Evolutionary conservation across 495 filamentous ascomycete genomes (phyloP).

Genomic region (Lepraria neglecta): DNA sequence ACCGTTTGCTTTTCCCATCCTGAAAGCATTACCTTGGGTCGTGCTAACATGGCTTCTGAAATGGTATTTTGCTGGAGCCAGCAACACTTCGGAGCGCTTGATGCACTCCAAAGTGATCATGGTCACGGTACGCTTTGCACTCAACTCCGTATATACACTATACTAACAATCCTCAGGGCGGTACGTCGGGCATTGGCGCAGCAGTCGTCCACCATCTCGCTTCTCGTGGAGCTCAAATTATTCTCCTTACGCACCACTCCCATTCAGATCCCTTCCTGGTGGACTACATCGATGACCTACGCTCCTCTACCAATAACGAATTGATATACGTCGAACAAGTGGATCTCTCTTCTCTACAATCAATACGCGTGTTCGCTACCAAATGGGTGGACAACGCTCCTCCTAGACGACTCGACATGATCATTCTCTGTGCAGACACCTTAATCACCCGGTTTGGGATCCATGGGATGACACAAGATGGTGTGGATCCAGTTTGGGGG

Average conservation of each 20-base stretch:
- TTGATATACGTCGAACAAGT: conserved; percentile 93
- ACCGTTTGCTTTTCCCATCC: conserved; percentile 54
- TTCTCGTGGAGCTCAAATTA: conserved; percentile 76
- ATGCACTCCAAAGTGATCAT: conserved; percentile 92
- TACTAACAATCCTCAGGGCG: conserved; percentile 52
- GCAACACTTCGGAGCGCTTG: conserved; percentile 68
- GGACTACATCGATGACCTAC: conserved; percentile 87
- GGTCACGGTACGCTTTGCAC: conserved; percentile 59
- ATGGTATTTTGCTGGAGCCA: conserved; percentile 67
- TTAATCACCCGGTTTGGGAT: conserved; percentile 57
- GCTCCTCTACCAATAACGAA: conserved; percentile 70
- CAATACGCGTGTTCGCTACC: conserved; percentile 89
- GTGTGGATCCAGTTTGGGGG: conserved; percentile 83
- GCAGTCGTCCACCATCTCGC: conserved; percentile 67
- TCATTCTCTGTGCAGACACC: conserved; percentile 77
- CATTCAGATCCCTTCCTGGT: conserved; percentile 79
- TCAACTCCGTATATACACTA: background rate
- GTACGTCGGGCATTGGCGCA: conserved; percentile 89
- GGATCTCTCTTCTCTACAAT: conserved; percentile 78
- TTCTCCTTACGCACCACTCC: conserved; percentile 78
- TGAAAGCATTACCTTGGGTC: conserved; percentile 55
- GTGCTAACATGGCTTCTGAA: conserved; percentile 62
- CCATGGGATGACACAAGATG: conserved; percentile 58
- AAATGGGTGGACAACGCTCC: conserved; percentile 97
- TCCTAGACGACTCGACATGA: conserved; percentile 83